phyloP scores from a whole-genome alignment of 495 filamentous ascomycete genomes.

The Pseudotulostoma volvatum region DNA sequence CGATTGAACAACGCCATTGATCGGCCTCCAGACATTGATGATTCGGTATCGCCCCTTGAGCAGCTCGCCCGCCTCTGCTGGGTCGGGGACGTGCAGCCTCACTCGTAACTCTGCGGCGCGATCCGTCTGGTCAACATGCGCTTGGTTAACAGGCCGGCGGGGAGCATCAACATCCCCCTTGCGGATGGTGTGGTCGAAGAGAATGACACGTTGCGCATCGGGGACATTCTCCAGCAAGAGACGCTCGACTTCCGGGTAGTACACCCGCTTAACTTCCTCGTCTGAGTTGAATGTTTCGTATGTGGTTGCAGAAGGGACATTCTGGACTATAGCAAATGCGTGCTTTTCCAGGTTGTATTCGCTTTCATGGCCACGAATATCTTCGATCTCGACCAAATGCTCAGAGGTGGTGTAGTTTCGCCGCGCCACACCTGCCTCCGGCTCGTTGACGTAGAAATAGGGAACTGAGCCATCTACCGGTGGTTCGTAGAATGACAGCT shows the following conservation, averaged over 20 bases:
- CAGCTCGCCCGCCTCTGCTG: slow-evolving; percentile 38
- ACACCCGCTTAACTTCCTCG: slow-evolving; percentile 42
- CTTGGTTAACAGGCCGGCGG: slow-evolving; percentile 49
- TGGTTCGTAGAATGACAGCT: slow-evolving; percentile 50
- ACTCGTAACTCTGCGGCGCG: slow-evolving; percentile 49
- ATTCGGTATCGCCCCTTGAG: slow-evolving; percentile 54
- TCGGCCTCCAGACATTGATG: slow-evolving; percentile 75
- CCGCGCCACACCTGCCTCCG: slow-evolving; percentile 40
- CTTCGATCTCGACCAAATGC: slow-evolving; percentile 37
- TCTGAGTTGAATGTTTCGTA: slow-evolving; percentile 48
- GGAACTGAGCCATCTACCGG: slow-evolving; percentile 48
- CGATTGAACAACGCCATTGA: slow-evolving; percentile 55
- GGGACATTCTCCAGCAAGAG: slow-evolving; percentile 46
- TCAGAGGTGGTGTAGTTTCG: slow-evolving; percentile 39
- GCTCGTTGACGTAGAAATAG: slow-evolving; percentile 52
- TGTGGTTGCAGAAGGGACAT: slow-evolving; percentile 30
- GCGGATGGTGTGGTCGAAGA: slow-evolving; percentile 90
- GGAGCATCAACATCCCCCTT: slow-evolving; percentile 33
- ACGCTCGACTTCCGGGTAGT: slow-evolving; percentile 69
- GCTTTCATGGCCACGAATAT: slow-evolving; percentile 48
- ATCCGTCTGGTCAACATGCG: slow-evolving; percentile 74
- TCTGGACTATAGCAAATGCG: slow-evolving; percentile 46
- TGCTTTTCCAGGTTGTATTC: slow-evolving; percentile 52
- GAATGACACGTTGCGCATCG: slow-evolving; percentile 41
- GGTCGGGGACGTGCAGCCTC: slow-evolving; percentile 39